Evolutionary conservation across 1,139 yeast genomes (phyloP), one percentile per base, ranked within the genome.

Genomic region (Pichia sp.): DNA sequence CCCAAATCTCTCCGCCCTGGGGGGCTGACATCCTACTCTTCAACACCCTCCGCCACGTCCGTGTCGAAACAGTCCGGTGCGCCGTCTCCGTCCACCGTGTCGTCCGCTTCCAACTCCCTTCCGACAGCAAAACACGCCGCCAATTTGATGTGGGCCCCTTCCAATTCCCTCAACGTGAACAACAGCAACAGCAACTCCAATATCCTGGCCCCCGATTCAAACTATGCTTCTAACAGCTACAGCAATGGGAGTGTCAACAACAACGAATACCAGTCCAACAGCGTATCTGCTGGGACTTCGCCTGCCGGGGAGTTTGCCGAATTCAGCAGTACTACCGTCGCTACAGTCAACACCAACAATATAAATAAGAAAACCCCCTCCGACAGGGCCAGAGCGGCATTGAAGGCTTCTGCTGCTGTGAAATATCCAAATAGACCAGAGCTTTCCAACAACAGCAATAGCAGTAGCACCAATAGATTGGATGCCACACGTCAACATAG

Each of bases 41-140:
- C 61, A 6, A 51, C 55, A 16, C 53, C 55, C 7, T 27, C 55
- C 17, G 24, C 52, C 20, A 20, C 47, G 3, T 34, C 58, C 10
- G 36, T 51, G 46, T 20, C 46, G 29, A 24, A 10, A 6, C 17
- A 34, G n/a, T 17, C 46, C n/a, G n/a, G 8, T 42, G 17, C 14
- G n/a, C 29, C 46, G 8, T 12, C 14, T 17, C 24, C 24, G 24
- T 44, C 47, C 12, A 44, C 30, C 14, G 34, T 31, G 12, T 31
- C 34, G 34, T 31, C 34, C 9, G 10, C 47, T 9, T 29, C n/a
- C 16, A 24, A 44, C n/a, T 44, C 47, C 8, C 30, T 29, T 14
- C 47, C 30, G 14, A 17, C 64, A n/a, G 75, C 78, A 3, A 71
- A 65, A 54, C 64, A 68, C 42, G 85, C 85, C 1, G 85, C 85